Base-by-base conservation (phyloP, 768 basidiomycete genomes). In the Boletellus ananiceps region DNA sequence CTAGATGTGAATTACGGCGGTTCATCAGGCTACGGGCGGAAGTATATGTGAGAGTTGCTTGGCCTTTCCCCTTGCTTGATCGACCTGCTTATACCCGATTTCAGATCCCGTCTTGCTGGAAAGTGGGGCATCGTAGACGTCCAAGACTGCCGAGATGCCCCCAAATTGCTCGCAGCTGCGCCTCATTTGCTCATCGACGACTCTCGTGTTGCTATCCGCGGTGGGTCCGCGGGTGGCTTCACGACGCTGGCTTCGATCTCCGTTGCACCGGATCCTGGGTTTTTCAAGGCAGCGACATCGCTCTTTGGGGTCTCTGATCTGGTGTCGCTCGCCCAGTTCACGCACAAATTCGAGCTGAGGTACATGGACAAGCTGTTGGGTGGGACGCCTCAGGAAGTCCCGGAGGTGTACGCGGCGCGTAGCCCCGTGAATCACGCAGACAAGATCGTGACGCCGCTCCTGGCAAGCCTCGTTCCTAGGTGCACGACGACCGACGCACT, bases 111-210 rank as follows among this genome's bases (percentile, higher is more conserved):
- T 14, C 78, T 92, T 3, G 70, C 71, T 34, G 76, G 73, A 5
- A 68, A 79, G 12, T 93, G 90, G 90, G 90, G 88, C 4, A 56
- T 88, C 13, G 77, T 83, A 8, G 90, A 93, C 56, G 76, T 85
- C 1, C 68, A 76, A 16, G 90, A 93, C 60, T 80, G 79, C 50
- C 79, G 55, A 33, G 64, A 68, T n/a, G 80, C 85, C 3, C 77
- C 80, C 0, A 68, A 65, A 57, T 64, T 71, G 31, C 74, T 89
- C 33, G 71, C 80, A 13, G 49, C 60, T 4, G 54, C 64, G 1
- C 74, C 76, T 0, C 65, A 78, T 59, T 70, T 74, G 8, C 77
- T 84, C 56, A 74, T 87, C 47, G 89, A 93, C 52, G 67, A 71
- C 2, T 66, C 76, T 42, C 82, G 88, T 8, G 72, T 79, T 5